A percentile compares a stretch with the other conserved stretches of the same genome.
These are phyloP conservation scores for Phytophthora meadii DNA, from an alignment of 352 stramenopile species.

Conservation along the genomic window DNA sequence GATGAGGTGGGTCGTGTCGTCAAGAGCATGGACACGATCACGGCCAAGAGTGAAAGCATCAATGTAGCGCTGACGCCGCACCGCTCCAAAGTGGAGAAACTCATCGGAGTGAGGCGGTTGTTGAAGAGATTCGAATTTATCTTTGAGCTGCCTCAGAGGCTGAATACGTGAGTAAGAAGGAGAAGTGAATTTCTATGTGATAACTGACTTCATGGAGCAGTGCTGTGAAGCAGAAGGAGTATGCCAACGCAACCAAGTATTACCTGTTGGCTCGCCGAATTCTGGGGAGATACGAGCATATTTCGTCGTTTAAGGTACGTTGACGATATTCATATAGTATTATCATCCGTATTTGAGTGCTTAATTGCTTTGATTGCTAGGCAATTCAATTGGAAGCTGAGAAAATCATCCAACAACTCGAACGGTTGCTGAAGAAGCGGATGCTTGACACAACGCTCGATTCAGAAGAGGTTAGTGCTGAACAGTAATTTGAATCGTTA, in stretches of 20 bases:
- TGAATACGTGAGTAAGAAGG: constrained; percentile 56
- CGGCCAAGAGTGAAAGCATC: constrained; percentile 83
- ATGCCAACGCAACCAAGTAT: constrained; percentile 88
- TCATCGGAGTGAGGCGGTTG: constrained; percentile 95
- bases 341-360: background rate
- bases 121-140: constrained; percentile 98
- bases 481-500: background rate
- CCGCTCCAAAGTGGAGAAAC: constrained; percentile 95
- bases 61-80: constrained; percentile 89
- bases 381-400: constrained; percentile 89
- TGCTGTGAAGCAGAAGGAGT: constrained; percentile 89
- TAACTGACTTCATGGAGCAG: constrained; percentile 25
- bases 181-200: background rate
- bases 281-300: constrained; percentile 87
- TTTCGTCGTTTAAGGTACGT: constrained; percentile 86
- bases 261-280: constrained; percentile 89
- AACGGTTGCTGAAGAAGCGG: constrained; percentile 62
- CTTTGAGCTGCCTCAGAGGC: constrained; percentile 94
- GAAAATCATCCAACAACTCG: constrained; percentile 84
- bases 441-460: constrained; percentile 53
- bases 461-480: constrained; percentile 55
- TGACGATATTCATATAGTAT: background rate
- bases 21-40: constrained; percentile 90
- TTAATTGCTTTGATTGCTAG: constrained; percentile 29
- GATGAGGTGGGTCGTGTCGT: constrained; percentile 88